Base-by-base conservation (phyloP, 2,329 filamentous ascomycete genomes). In the Ophiostoma himal-ulmi region DNA sequence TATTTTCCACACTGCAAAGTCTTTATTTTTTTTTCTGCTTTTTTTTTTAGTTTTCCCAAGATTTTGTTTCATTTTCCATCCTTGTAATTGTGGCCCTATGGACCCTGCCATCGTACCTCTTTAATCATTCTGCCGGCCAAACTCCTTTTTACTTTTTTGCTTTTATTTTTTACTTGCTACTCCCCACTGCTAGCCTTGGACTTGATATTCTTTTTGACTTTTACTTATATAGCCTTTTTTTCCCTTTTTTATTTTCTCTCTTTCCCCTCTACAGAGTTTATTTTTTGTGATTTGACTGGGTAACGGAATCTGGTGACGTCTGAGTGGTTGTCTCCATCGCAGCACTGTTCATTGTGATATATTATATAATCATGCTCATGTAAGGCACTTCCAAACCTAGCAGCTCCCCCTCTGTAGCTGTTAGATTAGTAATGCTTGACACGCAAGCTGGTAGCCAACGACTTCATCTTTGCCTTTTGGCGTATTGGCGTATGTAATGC, bases 31-130 rank as follows among this genome's bases (percentile, higher is more conserved):
- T 36, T 30, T 5, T 6, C 26, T 34, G 4, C 39, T 34, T 14
- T 30, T 57, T 14, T 68, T 52, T 68, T 54, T 36, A 48, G 3
- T n/a, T 48, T 48, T 48, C 44, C 7, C 44, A 20, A 20, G 41
- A 20, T 20, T 48, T 48, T 36, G 17, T 20, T 65, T 37, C n/a
- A 3, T 10, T 66, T 20, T 36, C 20, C 30, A 54, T 36, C 44
- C 37, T 69, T 65, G 17, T 41, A 17, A 39, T 37, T 65, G 34
- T 65, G 20, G 57, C 57, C 57, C 57, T 34, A 62, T 62, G 57
- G 57, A 62, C 57, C 57, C 57, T 62, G 57, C 8, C 7, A 3
- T 10, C 5, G 48, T 14, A 14, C 26, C 57, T 30, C 57, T 57
- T 57, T 36, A 7, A 7, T 57, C 13, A 57, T 57, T 57, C 52